phyloP scores from a whole-genome alignment of 108 stramenopile species.

The Cylindrotheca closterium region DNA sequence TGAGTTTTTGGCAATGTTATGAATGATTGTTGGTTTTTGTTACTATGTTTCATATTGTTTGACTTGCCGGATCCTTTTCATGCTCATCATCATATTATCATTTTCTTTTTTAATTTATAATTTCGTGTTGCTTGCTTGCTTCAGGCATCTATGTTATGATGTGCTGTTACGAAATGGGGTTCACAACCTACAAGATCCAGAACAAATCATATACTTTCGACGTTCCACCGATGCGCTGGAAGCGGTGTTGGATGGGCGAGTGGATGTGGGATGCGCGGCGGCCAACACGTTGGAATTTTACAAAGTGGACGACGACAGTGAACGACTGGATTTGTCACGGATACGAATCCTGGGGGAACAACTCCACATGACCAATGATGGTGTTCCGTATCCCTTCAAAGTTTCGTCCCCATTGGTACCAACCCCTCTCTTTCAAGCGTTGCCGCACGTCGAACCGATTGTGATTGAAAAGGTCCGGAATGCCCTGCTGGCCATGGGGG shows the following conservation, averaged over 20 bases:
- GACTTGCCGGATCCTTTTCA: too few relatives aligned
- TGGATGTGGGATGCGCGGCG: conserved; percentile 2
- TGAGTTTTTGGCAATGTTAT: too few relatives aligned
- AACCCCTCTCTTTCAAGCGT: not conserved
- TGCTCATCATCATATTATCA: too few relatives aligned
- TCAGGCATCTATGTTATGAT: conserved; percentile 2
- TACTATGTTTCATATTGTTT: too few relatives aligned
- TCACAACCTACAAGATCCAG: conserved; percentile 7
- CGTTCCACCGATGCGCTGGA: not conserved
- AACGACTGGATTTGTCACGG: not conserved
- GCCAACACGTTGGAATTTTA: not conserved
- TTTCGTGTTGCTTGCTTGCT: too few relatives aligned
- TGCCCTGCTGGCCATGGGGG: not conserved
- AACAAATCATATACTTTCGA: conserved; percentile 3
- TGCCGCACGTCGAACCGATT: not conserved
- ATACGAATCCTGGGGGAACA: too few relatives aligned
- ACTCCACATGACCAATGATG: not conserved
- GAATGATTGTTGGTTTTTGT: too few relatives aligned
- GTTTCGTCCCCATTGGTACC: not conserved
- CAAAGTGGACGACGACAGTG: not conserved
- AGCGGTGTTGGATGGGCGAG: not conserved
- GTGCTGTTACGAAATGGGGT: conserved; percentile 1
- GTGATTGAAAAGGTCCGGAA: not conserved
- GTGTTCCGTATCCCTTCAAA: not conserved
- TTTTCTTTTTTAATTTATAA: too few relatives aligned